Evolutionary conservation across 345 rosid genomes (phyloP).

Genomic region (Isatis tinctoria): DNA sequence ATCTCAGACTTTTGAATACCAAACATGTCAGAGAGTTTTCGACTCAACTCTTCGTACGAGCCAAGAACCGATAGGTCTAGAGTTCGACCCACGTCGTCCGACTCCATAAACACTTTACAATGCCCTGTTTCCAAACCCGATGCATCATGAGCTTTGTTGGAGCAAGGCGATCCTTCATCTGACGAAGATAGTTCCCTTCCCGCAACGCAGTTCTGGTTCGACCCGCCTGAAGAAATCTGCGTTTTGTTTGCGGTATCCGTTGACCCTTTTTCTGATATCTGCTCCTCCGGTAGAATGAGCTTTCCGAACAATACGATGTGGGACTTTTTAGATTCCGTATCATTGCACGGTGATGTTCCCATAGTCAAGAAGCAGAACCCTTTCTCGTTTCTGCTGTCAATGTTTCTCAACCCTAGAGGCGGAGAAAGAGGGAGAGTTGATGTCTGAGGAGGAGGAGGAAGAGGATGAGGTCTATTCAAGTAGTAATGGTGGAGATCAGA

Average conservation of each 20-base stretch:
- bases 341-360: slow-evolving; percentile 44
- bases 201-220: slow-evolving; percentile 38
- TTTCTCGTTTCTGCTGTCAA: slow-evolving; percentile 34
- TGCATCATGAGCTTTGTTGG: slow-evolving; percentile 43
- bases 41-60: slow-evolving; percentile 70
- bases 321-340: slow-evolving; percentile 46
- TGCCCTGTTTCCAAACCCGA: slow-evolving; percentile 55
- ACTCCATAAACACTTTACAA: slow-evolving; percentile 88
- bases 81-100: slow-evolving; percentile 79
- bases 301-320: slow-evolving; percentile 85
- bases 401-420: slow-evolving; percentile 33
- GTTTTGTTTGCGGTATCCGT: slow-evolving; percentile 54
- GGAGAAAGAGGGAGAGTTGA: slow-evolving; percentile 36
- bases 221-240: slow-evolving; percentile 51
- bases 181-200: slow-evolving; percentile 49
- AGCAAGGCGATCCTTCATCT: slow-evolving; percentile 60
- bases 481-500: slow-evolving; percentile 55
- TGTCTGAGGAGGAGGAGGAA: slow-evolving; percentile 41
- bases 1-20: slow-evolving; percentile 62
- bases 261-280: slow-evolving; percentile 57
- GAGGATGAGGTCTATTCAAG: slow-evolving; percentile 52
- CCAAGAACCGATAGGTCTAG: slow-evolving; percentile 68
- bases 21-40: slow-evolving; percentile 70
- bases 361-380: slow-evolving; percentile 60
- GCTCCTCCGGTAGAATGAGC: slow-evolving; percentile 64